Evolutionary conservation across 345 rosid species (phyloP).

Genomic region (Mallotus nudiflorus): DNA sequence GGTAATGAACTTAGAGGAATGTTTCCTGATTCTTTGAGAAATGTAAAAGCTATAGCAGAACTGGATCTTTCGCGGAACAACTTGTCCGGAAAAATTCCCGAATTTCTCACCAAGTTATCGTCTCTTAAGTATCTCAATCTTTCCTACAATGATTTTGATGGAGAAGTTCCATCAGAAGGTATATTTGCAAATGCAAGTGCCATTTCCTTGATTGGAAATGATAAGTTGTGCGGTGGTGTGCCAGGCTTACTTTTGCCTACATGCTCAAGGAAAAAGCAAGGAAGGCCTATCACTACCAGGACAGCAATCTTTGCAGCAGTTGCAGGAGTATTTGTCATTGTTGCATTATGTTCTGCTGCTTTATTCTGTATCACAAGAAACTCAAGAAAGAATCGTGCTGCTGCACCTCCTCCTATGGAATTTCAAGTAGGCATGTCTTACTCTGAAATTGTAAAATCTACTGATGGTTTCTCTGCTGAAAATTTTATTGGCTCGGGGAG

Average conservation of each 20-base stretch:
- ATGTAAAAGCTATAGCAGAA: constrained; percentile 22
- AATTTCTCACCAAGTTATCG: background rate
- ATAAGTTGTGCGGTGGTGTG: constrained; percentile 19
- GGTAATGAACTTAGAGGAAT: constrained; percentile 19
- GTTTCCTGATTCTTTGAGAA: constrained; percentile 9
- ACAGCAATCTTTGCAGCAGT: background rate
- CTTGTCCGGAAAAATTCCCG: constrained; percentile 23
- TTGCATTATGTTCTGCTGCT: background rate
- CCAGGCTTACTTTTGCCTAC: constrained; percentile 4
- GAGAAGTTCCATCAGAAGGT: constrained; percentile 16
- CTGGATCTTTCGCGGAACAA: constrained; percentile 25
- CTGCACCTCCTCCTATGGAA: background rate
- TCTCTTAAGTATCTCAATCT: constrained; percentile 15
- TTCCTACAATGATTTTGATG: constrained; percentile 26
- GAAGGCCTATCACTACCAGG: constrained; percentile 12
- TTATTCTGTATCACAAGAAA: background rate
- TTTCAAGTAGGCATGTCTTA: constrained; percentile 12
- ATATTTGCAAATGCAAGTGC: constrained; percentile 10
- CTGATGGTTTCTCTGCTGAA: constrained; percentile 19
- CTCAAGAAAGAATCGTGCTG: constrained; percentile 4
- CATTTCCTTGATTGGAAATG: constrained; percentile 13
- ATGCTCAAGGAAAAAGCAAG: constrained; percentile 11
- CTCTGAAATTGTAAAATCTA: constrained; percentile 14
- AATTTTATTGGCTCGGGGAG: constrained; percentile 33
- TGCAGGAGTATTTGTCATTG: background rate